These are phyloP conservation scores for Pyrenula aspistea DNA, from an alignment of 495 filamentous ascomycete genomes.

Conservation along the genomic window DNA sequence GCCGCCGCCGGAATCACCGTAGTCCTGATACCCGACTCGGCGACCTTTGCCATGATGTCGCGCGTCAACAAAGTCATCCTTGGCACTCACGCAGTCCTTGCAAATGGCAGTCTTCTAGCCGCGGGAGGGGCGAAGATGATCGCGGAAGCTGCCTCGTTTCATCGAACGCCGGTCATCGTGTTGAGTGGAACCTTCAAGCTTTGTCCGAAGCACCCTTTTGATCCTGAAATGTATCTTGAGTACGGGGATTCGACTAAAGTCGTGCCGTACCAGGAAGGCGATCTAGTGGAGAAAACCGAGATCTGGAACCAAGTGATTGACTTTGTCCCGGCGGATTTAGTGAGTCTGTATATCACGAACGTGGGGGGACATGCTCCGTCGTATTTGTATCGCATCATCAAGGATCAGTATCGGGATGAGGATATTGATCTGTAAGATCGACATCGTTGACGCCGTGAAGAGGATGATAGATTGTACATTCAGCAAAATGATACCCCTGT, in stretches of 20 bases:
- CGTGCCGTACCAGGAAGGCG: constrained; percentile 60
- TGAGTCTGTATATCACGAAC: constrained; percentile 88
- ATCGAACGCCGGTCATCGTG: constrained; percentile 71
- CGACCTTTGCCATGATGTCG: constrained; percentile 84
- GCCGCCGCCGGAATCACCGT: constrained; percentile 66
- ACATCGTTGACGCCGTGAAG: no score
- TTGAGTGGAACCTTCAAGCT: constrained; percentile 82
- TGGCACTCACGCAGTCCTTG: constrained; percentile 71
- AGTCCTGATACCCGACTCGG: constrained; percentile 70
- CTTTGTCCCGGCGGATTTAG: constrained; percentile 67
- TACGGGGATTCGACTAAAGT: constrained; percentile 66
- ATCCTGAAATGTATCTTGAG: constrained; percentile 65
- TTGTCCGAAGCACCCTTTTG: constrained; percentile 74
- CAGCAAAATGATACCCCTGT: not conserved
- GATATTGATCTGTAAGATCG: constrained; percentile 52
- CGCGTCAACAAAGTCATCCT: constrained; percentile 90
- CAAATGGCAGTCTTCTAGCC: constrained; percentile 73
- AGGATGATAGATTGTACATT: no score
- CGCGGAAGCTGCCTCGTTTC: constrained; percentile 68
- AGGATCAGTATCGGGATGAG: constrained; percentile 75
- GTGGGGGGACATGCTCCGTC: constrained; percentile 72
- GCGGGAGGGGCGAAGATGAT: constrained; percentile 68
- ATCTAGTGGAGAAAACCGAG: constrained; percentile 62
- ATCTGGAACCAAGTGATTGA: constrained; percentile 73
- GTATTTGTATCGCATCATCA: constrained; percentile 69